Base-by-base conservation (phyloP, 2,329 filamentous ascomycete species). In the Alternaria triticimaculans region DNA sequence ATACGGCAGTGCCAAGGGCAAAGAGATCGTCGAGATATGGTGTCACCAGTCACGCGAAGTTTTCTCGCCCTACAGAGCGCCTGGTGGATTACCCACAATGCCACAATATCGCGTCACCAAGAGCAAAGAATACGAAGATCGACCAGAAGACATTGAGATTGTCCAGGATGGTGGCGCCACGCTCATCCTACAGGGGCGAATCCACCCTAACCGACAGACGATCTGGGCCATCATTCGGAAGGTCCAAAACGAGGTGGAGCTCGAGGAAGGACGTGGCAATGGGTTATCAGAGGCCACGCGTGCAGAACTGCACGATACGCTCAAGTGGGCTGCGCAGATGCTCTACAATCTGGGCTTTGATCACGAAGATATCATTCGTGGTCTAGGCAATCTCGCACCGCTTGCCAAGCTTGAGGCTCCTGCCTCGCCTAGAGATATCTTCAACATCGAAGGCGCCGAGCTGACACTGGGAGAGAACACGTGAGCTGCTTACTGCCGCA, bases 21-120 rank as follows among this genome's bases (percentile, higher is more conserved):
- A 79, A 60, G 76, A 70, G 5, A 67, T 88, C 33, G 85, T 86
- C 60, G 73, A 83, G 10, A 76, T 74, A 37, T 88, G 86, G 82
- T 80, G 78, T 66, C 72, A 78, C 54, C 62, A 55, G 11, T 55
- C 69, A 3, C 66, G 70, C 14, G 67, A 65, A 20, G 48, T 48
- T 7, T 75, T 74, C 20, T 64, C 68, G 48, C 60, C 76, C 30
- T 78, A 74, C 55, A 65, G 69, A 53, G 72, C 76, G 6, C 74
- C 77, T 33, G 78, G 77, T 51, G 78, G 78, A 44, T 48, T 79
- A 30, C 71, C 72, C n/a, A 71, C 55, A 2, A 78, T 80, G 76
- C 67, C 77, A 30, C 69, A 57, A 43, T 72, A 70, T 59, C 72
- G 68, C 28, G 51, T 71, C n/a, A 67, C 64, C 26, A 76, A 65